Conservation (phyloP, 768 basidiomycete genomes). For the Lactarius sanguifluus region DNA sequence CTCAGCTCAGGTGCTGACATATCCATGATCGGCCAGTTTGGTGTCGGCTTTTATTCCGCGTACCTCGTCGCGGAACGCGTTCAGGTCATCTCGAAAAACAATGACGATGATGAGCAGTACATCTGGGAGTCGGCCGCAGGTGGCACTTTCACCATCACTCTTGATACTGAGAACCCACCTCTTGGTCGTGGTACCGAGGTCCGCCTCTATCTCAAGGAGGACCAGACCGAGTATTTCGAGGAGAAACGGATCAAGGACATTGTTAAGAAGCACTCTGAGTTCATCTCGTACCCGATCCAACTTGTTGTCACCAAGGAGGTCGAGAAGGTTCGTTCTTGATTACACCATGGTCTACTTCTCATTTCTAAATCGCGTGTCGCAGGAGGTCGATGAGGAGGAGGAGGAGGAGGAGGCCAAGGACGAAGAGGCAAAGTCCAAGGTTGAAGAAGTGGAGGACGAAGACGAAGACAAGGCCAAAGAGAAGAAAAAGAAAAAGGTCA, state of each 20-base stretch:
- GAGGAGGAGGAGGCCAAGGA: conserved; percentile 73
- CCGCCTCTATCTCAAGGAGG: conserved; percentile 93
- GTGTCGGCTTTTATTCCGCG: conserved; percentile 99
- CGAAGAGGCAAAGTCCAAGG: conserved; percentile 77
- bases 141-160: conserved; percentile 98
- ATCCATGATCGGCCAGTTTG: conserved; percentile 98
- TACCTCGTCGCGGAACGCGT: conserved; percentile 99
- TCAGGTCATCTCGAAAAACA: conserved; percentile 99
- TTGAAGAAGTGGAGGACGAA: conserved; percentile 62
- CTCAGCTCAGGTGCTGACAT: conserved; percentile 86
- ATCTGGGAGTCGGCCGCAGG: conserved; percentile 99
- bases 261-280: conserved; percentile 99
- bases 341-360: not conserved
- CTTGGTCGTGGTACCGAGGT: conserved; percentile 94
- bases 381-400: conserved; percentile 78
- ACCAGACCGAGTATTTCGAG: conserved; percentile 98
- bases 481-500: conserved; percentile 92
- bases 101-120: conserved; percentile 99
- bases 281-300: conserved; percentile 99
- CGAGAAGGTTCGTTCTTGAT: conserved; percentile 73
- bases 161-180: conserved; percentile 83
- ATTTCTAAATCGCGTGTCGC: conserved; percentile 28
- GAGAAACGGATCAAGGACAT: conserved; percentile 99
- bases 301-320: conserved; percentile 98
- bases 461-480: conserved; percentile 74